A percentile compares a stretch with the other conserved stretches of the same genome.
Conservation (phyloP, 2,329 filamentous ascomycete genomes). For the Xylaria multiplex region DNA sequence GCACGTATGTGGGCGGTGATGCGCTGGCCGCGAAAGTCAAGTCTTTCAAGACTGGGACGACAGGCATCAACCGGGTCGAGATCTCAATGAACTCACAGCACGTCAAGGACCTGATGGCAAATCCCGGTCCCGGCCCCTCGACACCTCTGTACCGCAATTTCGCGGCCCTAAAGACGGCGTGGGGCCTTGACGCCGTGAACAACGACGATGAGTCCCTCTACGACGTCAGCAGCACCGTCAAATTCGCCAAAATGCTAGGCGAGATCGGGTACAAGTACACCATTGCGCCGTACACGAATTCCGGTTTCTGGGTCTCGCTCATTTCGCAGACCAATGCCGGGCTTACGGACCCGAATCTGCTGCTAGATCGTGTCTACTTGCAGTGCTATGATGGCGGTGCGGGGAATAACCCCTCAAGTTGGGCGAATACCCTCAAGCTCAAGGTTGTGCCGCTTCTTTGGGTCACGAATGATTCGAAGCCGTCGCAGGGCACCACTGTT, state of each 20-base stretch:
- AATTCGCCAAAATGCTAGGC: conserved; percentile 56
- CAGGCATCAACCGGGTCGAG: conserved; percentile 53
- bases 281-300: conserved; percentile 56
- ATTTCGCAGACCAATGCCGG: conserved; percentile 47
- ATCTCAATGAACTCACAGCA: conserved; percentile 57
- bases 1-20: conserved; percentile 59
- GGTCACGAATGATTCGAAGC: conserved; percentile 60
- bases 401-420: conserved; percentile 53
- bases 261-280: conserved; percentile 56
- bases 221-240: conserved; percentile 54
- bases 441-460: conserved; percentile 57
- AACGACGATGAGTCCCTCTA: conserved; percentile 59
- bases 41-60: conserved; percentile 53
- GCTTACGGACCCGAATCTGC: conserved; percentile 39
- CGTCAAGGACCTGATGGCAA: conserved; percentile 52
- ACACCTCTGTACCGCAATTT: conserved; percentile 55
- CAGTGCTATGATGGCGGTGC: conserved; percentile 59
- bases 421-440: conserved; percentile 52
- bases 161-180: conserved; percentile 52
- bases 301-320: conserved; percentile 52
- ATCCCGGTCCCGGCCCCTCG: conserved; percentile 48
- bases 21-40: conserved; percentile 59
- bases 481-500: conserved; percentile 51
- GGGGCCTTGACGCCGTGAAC: conserved; percentile 58
- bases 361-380: conserved; percentile 55